Evolutionary conservation across 2,329 filamentous ascomycete genomes (phyloP), one percentile per base, ranked within the genome.

Genomic region (Blastomyces emzantsi): DNA sequence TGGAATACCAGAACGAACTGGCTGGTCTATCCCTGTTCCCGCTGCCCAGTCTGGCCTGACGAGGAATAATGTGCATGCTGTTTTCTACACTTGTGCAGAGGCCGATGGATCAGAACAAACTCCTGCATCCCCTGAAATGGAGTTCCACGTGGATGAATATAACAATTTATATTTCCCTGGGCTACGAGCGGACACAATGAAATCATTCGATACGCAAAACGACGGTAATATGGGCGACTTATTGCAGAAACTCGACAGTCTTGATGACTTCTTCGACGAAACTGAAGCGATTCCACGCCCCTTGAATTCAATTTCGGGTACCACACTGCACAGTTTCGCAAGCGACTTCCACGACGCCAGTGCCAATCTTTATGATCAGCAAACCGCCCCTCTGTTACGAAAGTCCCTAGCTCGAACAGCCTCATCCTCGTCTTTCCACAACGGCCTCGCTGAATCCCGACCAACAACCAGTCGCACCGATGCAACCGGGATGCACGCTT

Each of bases 21-120:
- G 94, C 1, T 99, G 94, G 94, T 94, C 94, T 0, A 91, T 99
- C 55, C 93, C 94, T 0, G 86, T 95, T 73, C 94, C 94, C 19
- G 93, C 93, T 0, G 88, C 90, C 63, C 93, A 96, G 78, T 94
- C 92, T 0, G 87, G 89, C 62, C 85, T 87, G 43, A 97, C 94
- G 3, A 85, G 94, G 64, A 85, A 88, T 64, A 99, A 99, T 70
- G 94, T 99, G 2, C 93, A 97, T 73, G 91, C 92, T 0, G 92
- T 94, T 0, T 97, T 97, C 76, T 96, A 96, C 76, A 96, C 92
- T 67, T 97, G 92, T 71, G 89, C 90, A 62, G 88, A 85, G 66
- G 81, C 84, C 3, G 82, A 84, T 61, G 78, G 79, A 30, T 82
- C 87, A 67, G 84, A 84, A 19, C 78, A 82, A 8, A 85, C 89